Evolutionary conservation across 495 filamentous ascomycete species (phyloP).

Genomic region (Penicillium cinerascens): DNA sequence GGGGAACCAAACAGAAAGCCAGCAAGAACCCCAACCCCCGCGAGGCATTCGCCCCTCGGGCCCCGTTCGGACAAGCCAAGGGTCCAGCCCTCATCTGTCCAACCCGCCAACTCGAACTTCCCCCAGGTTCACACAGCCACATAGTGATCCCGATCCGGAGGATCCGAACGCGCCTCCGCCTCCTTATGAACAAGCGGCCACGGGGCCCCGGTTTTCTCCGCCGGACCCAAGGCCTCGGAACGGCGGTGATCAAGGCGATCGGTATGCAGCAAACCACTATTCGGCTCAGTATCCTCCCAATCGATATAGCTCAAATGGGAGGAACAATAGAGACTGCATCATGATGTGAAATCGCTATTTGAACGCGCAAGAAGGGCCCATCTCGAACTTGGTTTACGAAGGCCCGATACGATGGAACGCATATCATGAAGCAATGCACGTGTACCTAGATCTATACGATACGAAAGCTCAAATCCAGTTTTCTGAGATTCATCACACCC

Average conservation of each 20-base stretch:
- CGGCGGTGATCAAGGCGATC: slow-evolving; percentile 4
- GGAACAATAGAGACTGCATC: slow-evolving; percentile 39
- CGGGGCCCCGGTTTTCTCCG: slow-evolving; percentile 59
- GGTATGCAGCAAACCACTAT: slow-evolving; percentile 36
- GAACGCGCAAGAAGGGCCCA: background rate
- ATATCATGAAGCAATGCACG: slow-evolving; percentile 13
- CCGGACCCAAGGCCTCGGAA: slow-evolving; percentile 52
- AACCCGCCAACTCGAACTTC: slow-evolving; percentile 18
- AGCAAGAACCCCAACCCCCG: background rate
- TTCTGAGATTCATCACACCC: background rate
- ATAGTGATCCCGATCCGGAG: slow-evolving; percentile 26
- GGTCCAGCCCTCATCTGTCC: slow-evolving; percentile 13
- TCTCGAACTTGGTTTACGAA: background rate
- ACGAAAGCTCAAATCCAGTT: background rate
- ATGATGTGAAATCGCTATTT: slow-evolving; percentile 36
- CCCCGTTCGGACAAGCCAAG: slow-evolving; percentile 1
- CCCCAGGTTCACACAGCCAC: slow-evolving; percentile 12
- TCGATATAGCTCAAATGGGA: slow-evolving; percentile 23
- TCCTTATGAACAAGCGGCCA: slow-evolving; percentile 76
- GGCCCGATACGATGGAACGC: slow-evolving; percentile 20
- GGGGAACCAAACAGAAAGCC: background rate
- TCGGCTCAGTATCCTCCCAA: slow-evolving; percentile 4
- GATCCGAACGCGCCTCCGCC: slow-evolving; percentile 65
- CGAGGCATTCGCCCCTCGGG: slow-evolving; percentile 3
- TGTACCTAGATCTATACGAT: slow-evolving; percentile 9